These are phyloP conservation scores for Penicillium sp. DNA, from an alignment of 2,329 filamentous ascomycete species.

Conservation along the genomic window DNA sequence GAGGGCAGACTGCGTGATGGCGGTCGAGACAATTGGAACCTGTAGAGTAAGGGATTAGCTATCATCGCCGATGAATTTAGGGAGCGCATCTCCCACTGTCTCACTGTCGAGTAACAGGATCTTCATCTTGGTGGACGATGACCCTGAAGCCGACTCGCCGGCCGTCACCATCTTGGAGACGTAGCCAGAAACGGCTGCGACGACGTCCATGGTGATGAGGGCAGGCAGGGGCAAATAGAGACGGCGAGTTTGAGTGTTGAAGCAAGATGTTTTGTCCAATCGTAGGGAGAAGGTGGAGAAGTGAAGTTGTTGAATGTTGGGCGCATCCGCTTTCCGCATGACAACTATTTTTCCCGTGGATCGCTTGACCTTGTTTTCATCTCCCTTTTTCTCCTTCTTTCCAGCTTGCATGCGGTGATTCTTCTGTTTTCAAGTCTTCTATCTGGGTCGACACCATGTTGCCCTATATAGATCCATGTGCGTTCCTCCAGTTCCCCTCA, in stretches of 20 bases:
- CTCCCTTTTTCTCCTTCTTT: conserved; percentile 3
- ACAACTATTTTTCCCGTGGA: conserved; percentile 8
- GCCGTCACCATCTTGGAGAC: conserved; percentile 91
- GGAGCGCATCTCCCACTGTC: conserved; percentile 59
- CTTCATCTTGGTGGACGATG: conserved; percentile 87
- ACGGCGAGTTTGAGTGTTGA: neutral
- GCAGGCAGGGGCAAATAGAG: conserved; percentile 10
- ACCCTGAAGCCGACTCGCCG: conserved; percentile 62
- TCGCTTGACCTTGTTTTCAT: conserved; percentile 5
- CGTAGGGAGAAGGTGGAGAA: conserved; percentile 16
- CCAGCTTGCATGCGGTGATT: conserved; percentile 4
- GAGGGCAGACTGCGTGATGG: conserved; percentile 89
- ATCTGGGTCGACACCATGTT: conserved; percentile 48
- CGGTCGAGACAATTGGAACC: conserved; percentile 88
- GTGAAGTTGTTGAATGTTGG: conserved; percentile 19
- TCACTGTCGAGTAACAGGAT: conserved; percentile 89
- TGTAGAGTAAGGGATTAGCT: conserved; percentile 32
- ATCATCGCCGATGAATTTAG: conserved; percentile 6
- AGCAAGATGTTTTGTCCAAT: neutral
- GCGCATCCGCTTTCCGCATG: conserved; percentile 18
- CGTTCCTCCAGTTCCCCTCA: conserved; percentile 13
- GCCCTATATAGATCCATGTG: conserved; percentile 60
- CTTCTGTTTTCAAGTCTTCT: conserved; percentile 5
- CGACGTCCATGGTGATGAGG: conserved; percentile 72
- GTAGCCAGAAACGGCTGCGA: conserved; percentile 88